Evolutionary conservation across 805 yeast species (phyloP), one percentile per base, ranked within the genome.

Genomic region (Lachancea thermotolerans): DNA sequence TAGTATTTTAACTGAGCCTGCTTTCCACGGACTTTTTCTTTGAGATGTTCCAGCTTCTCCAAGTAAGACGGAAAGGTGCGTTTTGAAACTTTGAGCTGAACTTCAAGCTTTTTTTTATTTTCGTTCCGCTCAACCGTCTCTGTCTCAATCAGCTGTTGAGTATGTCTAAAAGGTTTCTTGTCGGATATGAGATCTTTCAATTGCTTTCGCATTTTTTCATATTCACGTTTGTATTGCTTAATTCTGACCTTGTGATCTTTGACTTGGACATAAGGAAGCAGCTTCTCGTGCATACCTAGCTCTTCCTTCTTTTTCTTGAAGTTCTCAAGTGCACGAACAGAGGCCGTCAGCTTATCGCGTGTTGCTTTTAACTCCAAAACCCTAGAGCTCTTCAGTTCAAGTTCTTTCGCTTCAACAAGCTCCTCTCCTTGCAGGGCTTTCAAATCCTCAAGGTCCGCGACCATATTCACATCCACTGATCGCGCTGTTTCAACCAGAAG

Each of bases 401-500:
- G 46, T 57, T 72, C 58, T 57, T 68, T 57, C 61, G 74, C 49
- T 48, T 64, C 15, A 51, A 64, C 44, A 60, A 60, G 43, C 68
- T 74, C 60, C 51, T 59, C 41, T 58, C 52, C 60, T 52, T 85
- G 87, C 10, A 77, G 65, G 4, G 62, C 62, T 29, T 75, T 79
- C 39, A 91, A 69, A 27, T 66, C 55, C 32, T 77, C 72, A 55
- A 91, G 95, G 41, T 71, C 72, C 2, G 63, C 64, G 3, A 79
- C 60, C 51, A 90, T 65, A 33, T 75, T 71, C 2, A 82, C 76
- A 4, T 84, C 86, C 29, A 88, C 76, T 1, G 96, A 88, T 48
- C 91, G 68, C 57, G 89, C 87, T 1, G 95, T 86, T 55, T 87
- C 95, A 21, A 70, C 56, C 10, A 93, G 69, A 8, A 91, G 67